phyloP scores from a whole-genome alignment of 345 rosid genomes.

The Gossypium australe region DNA sequence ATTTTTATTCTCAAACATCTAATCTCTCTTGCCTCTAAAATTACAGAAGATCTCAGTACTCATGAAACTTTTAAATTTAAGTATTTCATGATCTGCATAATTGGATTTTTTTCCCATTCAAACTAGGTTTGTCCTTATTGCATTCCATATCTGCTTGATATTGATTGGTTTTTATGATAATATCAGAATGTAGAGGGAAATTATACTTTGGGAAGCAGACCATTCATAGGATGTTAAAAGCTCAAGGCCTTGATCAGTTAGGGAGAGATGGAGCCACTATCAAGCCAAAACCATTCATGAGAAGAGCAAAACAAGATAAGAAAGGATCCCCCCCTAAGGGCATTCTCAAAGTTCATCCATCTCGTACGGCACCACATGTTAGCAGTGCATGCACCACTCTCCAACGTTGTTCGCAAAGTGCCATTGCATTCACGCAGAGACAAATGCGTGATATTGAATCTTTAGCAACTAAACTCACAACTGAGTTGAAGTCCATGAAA shows the following conservation, averaged over 20 bases:
- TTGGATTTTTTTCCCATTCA: background rate
- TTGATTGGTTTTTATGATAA: slow-evolving; percentile 5
- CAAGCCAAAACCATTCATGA: slow-evolving; percentile 22
- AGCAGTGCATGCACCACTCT: slow-evolving; percentile 34
- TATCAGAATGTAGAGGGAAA: slow-evolving; percentile 56
- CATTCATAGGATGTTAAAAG: slow-evolving; percentile 33
- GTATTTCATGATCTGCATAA: background rate
- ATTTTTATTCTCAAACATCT: background rate
- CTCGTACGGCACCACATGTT: slow-evolving; percentile 20
- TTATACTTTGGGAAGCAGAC: slow-evolving; percentile 38
- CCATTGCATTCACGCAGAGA: slow-evolving; percentile 65
- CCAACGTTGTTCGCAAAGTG: slow-evolving; percentile 56
- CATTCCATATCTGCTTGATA: slow-evolving; percentile 1
- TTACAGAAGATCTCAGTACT: background rate
- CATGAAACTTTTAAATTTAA: background rate
- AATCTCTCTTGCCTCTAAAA: background rate
- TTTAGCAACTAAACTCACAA: slow-evolving; percentile 54
- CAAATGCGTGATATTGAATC: slow-evolving; percentile 63
- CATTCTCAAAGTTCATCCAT: slow-evolving; percentile 32
- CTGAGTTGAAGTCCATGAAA: slow-evolving; percentile 60
- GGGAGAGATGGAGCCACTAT: slow-evolving; percentile 33
- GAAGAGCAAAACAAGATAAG: slow-evolving; percentile 28
- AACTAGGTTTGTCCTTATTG: background rate
- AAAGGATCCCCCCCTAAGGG: slow-evolving; percentile 29
- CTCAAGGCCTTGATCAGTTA: slow-evolving; percentile 37